Evolutionary conservation across 2,329 filamentous ascomycete genomes (phyloP).

Genomic region (Huntiella moniliformis): DNA sequence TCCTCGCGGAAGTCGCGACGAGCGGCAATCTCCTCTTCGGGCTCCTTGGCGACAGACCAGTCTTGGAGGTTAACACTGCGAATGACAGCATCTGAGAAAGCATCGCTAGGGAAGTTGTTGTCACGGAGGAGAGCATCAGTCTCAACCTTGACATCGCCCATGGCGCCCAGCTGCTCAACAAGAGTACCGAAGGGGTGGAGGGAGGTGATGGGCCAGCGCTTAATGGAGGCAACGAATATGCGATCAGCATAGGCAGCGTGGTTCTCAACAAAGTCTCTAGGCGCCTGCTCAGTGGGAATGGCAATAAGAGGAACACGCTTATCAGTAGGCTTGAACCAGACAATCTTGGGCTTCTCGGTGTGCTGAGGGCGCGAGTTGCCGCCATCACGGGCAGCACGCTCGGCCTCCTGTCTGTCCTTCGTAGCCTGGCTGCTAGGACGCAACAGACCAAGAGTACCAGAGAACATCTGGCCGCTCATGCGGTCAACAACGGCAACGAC

Average conservation of each 20-base stretch:
- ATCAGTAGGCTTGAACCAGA: constrained; percentile 99
- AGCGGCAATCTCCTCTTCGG: constrained; percentile 49
- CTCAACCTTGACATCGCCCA: constrained; percentile 94
- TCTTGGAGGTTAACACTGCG: constrained; percentile 84
- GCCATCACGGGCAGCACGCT: constrained; percentile 79
- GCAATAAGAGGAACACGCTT: constrained; percentile 96
- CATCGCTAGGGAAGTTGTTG: constrained; percentile 96
- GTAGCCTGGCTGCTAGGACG: constrained; percentile 95
- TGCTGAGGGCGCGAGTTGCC: constrained; percentile 25
- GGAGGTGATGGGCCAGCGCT: constrained; percentile 99
- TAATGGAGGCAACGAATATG: constrained; percentile 98
- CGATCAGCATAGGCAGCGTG: constrained; percentile 94
- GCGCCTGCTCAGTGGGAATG: constrained; percentile 94
- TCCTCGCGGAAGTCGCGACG: constrained; percentile 84
- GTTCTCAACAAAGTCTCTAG: constrained; percentile 93
- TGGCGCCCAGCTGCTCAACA: constrained; percentile 88
- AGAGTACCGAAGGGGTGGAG: constrained; percentile 95
- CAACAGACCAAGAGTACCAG: constrained; percentile 79
- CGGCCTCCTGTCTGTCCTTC: constrained; percentile 97
- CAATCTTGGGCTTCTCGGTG: constrained; percentile 97
- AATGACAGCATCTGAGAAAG: constrained; percentile 90
- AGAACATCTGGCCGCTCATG: constrained; percentile 97
- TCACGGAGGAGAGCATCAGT: constrained; percentile 91
- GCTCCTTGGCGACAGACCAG: constrained; percentile 73
- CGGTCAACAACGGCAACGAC: constrained; percentile 95